A percentile compares a stretch with the other conserved stretches of the same genome.
Conservation (phyloP, 805 yeast species). For the Brettanomyces naardenensis region DNA sequence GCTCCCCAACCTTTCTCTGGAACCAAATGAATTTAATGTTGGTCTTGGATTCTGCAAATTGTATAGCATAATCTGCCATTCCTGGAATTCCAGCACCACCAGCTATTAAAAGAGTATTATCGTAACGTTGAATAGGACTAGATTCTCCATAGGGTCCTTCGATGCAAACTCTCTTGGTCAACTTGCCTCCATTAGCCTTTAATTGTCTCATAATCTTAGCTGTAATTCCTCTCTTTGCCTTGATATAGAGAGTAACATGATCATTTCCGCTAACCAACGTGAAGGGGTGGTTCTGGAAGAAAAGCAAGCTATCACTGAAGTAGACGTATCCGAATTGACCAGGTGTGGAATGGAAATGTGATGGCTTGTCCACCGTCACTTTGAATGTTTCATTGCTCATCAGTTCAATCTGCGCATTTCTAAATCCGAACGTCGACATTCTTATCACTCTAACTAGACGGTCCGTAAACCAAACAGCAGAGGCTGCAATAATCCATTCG, state of each 20-base stretch:
- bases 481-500: slow-evolving; percentile 29
- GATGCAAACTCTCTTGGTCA: slow-evolving; percentile 28
- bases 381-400: slow-evolving; percentile 29
- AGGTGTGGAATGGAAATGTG: slow-evolving; percentile 40
- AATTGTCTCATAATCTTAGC: slow-evolving; percentile 29
- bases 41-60: slow-evolving; percentile 12
- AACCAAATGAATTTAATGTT: slow-evolving; percentile 51
- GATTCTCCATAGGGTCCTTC: slow-evolving; percentile 70
- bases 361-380: slow-evolving; percentile 44
- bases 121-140: slow-evolving; percentile 39
- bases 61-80: slow-evolving; percentile 30
- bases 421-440: slow-evolving; percentile 17
- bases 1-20: slow-evolving; percentile 38
- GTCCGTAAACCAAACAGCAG: slow-evolving; percentile 45
- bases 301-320: slow-evolving; percentile 39
- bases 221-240: slow-evolving; percentile 48
- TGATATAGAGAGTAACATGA: slow-evolving; percentile 32
- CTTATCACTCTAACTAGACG: slow-evolving; percentile 36
- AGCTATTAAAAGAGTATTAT: slow-evolving; percentile 47
- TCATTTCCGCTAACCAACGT: slow-evolving; percentile 38
- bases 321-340: slow-evolving; percentile 52
- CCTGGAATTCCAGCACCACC: slow-evolving; percentile 73
- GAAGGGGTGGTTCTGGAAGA: slow-evolving; percentile 74
- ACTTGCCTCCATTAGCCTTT: slow-evolving; percentile 17
- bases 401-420: slow-evolving; percentile 14